Evolutionary conservation across 352 stramenopile species (phyloP).

Genomic region (Phytophthora pini): DNA sequence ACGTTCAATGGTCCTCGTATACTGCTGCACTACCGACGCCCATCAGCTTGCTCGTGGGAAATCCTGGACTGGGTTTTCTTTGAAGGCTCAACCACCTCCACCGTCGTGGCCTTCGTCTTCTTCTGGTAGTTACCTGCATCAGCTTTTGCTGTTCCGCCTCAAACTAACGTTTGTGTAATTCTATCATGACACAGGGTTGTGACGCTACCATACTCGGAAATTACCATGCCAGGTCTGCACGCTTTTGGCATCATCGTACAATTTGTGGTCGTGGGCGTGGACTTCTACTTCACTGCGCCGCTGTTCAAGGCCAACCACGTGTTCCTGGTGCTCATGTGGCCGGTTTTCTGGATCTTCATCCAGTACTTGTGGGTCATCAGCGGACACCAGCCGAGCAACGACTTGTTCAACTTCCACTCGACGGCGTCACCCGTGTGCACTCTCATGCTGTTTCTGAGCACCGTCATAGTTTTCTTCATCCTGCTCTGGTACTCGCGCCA

Average conservation of each 20-base stretch:
- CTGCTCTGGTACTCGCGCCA: slow-evolving; percentile 44
- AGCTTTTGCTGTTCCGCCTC: background rate
- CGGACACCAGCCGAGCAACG: slow-evolving; percentile 61
- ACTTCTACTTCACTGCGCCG: slow-evolving; percentile 70
- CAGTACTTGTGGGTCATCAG: slow-evolving; percentile 65
- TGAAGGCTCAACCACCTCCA: slow-evolving; percentile 56
- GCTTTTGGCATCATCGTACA: slow-evolving; percentile 49
- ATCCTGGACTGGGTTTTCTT: slow-evolving; percentile 76
- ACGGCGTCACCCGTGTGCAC: slow-evolving; percentile 41
- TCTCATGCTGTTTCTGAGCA: slow-evolving; percentile 44
- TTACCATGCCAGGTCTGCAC: slow-evolving; percentile 37
- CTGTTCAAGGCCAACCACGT: slow-evolving; percentile 72
- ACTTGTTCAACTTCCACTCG: slow-evolving; percentile 70
- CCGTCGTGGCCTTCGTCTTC: slow-evolving; percentile 52
- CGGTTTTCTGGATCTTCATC: slow-evolving; percentile 57
- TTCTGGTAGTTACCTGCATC: slow-evolving; percentile 49
- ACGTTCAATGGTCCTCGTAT: slow-evolving; percentile 67
- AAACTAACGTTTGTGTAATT: slow-evolving; percentile 6
- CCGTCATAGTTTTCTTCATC: slow-evolving; percentile 48
- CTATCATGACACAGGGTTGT: slow-evolving; percentile 31
- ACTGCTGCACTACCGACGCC: slow-evolving; percentile 56
- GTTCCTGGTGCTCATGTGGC: slow-evolving; percentile 63
- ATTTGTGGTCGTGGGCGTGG: slow-evolving; percentile 51
- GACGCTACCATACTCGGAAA: slow-evolving; percentile 46
- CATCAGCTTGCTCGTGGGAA: slow-evolving; percentile 64